Evolutionary conservation across 2,329 filamentous ascomycete genomes (phyloP).

Genomic region (Xylaria sp.): DNA sequence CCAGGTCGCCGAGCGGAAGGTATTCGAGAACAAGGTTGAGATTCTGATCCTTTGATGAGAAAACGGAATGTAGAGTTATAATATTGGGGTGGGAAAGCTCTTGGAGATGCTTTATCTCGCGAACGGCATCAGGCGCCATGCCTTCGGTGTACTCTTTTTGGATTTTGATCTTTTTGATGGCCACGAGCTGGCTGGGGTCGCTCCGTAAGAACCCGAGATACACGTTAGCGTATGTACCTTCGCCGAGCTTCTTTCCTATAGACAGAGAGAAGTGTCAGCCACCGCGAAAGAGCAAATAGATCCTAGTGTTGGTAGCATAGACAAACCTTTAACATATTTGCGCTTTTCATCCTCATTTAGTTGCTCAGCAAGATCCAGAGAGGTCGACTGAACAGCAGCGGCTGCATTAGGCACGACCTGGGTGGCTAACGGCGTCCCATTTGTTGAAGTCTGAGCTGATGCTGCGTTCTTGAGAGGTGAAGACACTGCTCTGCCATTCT

Average conservation of each 20-base stretch:
- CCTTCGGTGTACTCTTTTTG: conserved; percentile 89
- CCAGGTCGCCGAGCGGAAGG: conserved; percentile 90
- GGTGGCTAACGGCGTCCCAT: conserved; percentile 56
- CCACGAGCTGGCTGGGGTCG: conserved; percentile 79
- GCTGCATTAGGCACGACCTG: conserved; percentile 45
- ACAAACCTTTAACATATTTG: conserved; percentile 86
- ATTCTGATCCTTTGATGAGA: conserved; percentile 95
- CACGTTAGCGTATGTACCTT: conserved; percentile 97
- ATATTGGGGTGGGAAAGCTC: conserved; percentile 96
- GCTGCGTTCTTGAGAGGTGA: conserved; percentile 58
- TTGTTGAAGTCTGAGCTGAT: conserved; percentile 55
- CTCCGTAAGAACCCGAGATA: conserved; percentile 84
- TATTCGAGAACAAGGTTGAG: conserved; percentile 96
- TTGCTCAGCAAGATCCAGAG: conserved; percentile 76
- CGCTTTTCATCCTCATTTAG: conserved; percentile 83
- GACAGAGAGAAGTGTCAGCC: conserved; percentile 28
- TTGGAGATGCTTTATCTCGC: conserved; percentile 94
- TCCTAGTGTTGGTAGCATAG: not conserved
- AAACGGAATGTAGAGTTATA: conserved; percentile 90
- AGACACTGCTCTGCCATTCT: conserved; percentile 49
- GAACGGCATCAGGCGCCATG: conserved; percentile 91
- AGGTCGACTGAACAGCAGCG: conserved; percentile 45
- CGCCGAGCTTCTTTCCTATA: conserved; percentile 86
- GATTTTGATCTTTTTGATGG: conserved; percentile 93
- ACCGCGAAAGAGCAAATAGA: not conserved